phyloP scores from a whole-genome alignment of 2,329 filamentous ascomycete species.

The Cadophora sp. region DNA sequence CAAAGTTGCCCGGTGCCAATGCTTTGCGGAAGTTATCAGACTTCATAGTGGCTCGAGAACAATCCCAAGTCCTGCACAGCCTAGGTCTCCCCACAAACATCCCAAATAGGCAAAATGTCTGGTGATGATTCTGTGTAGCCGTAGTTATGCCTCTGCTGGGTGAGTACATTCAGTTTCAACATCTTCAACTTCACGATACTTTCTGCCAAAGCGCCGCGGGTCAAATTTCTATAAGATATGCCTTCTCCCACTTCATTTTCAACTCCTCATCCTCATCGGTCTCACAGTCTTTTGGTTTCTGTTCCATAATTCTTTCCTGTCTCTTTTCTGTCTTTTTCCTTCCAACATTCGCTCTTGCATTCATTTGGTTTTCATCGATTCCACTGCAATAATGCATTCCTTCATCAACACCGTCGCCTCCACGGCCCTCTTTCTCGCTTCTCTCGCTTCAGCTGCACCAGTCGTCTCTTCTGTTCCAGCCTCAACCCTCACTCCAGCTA shows the following conservation, averaged over 20 bases:
- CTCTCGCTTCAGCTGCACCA: background rate
- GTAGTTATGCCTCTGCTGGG: background rate
- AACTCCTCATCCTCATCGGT: conserved; percentile 1
- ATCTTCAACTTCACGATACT: background rate
- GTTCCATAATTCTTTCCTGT: conserved; percentile 2
- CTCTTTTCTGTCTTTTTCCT: background rate
- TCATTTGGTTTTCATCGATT: background rate
- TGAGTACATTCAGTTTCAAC: conserved; percentile 3
- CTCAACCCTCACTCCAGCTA: background rate
- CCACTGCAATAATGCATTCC: conserved; percentile 5
- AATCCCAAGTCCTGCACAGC: background rate
- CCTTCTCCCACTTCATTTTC: background rate
- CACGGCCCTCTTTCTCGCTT: conserved; percentile 2
- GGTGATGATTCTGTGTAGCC: background rate
- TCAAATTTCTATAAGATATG: background rate
- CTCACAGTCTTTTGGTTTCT: conserved; percentile 6
- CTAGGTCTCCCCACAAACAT: background rate
- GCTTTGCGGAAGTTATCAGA: background rate
- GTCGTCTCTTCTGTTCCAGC: background rate
- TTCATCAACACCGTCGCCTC: conserved; percentile 4
- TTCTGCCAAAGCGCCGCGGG: background rate
- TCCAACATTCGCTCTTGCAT: background rate
- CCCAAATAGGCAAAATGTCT: background rate
- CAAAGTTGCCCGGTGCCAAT: background rate
- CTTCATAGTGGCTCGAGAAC: background rate